These are phyloP conservation scores for Neospermospora avenae DNA, from an alignment of 2,329 filamentous ascomycete genomes.

Conservation along the genomic window DNA sequence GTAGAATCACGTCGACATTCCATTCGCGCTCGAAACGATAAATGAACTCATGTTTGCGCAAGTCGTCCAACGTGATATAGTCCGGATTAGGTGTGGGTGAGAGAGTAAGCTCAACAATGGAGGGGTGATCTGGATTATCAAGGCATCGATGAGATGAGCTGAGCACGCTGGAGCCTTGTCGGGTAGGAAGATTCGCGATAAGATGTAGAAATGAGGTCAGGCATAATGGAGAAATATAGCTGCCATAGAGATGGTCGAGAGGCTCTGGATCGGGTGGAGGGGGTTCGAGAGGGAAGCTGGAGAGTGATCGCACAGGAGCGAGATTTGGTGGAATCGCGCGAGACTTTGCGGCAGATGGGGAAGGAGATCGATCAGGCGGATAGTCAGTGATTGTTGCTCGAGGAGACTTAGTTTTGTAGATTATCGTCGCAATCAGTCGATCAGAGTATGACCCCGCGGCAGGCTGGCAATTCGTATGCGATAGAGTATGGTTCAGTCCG, in stretches of 20 bases:
- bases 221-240: constrained; percentile 62
- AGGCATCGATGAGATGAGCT: constrained; percentile 63
- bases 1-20: constrained; percentile 81
- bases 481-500: constrained; percentile 59
- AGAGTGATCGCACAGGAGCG: constrained; percentile 55
- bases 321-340: constrained; percentile 39
- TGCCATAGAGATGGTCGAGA: constrained; percentile 63
- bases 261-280: constrained; percentile 52
- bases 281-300: constrained; percentile 59
- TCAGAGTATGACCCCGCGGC: constrained; percentile 45
- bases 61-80: constrained; percentile 64
- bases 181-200: constrained; percentile 59
- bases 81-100: constrained; percentile 57
- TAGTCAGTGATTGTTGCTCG: constrained; percentile 37
- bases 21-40: constrained; percentile 84
- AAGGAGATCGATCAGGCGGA: constrained; percentile 37
- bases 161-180: constrained; percentile 47
- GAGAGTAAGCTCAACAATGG: constrained; percentile 64
- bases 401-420: constrained; percentile 51
- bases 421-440: constrained; percentile 58
- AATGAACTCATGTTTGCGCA: constrained; percentile 77
- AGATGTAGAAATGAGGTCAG: constrained; percentile 64
- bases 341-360: constrained; percentile 26
- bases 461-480: constrained; percentile 61
- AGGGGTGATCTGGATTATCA: constrained; percentile 56